Conservation (phyloP, 768 basidiomycete species). For the Sporobolomyces roseus region DNA sequence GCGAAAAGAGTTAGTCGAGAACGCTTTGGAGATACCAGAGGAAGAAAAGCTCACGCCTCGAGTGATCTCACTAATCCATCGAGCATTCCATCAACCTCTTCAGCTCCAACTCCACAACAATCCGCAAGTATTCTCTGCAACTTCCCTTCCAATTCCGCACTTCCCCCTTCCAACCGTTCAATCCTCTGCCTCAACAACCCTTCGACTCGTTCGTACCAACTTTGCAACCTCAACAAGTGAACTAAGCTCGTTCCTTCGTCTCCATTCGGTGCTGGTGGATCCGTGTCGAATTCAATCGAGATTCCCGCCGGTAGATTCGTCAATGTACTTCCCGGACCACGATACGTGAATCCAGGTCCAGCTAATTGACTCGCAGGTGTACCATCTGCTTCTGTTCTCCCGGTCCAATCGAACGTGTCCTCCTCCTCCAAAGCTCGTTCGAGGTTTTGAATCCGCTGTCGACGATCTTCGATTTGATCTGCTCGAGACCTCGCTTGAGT, state of each 20-base stretch:
- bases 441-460: slow-evolving; percentile 76
- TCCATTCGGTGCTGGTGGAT: slow-evolving; percentile 63
- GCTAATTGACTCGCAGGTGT: slow-evolving; percentile 45
- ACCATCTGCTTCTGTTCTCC: slow-evolving; percentile 58
- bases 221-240: slow-evolving; percentile 66
- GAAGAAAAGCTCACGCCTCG: slow-evolving; percentile 50
- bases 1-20: background rate
- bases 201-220: slow-evolving; percentile 79
- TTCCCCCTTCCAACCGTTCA: slow-evolving; percentile 68
- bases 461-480: slow-evolving; percentile 72
- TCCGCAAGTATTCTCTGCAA: slow-evolving; percentile 86
- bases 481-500: slow-evolving; percentile 68
- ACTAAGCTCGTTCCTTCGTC: slow-evolving; percentile 55
- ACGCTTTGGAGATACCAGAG: background rate
- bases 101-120: slow-evolving; percentile 78
- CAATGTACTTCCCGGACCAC: slow-evolving; percentile 66
- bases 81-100: slow-evolving; percentile 88
- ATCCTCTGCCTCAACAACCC: slow-evolving; percentile 67
- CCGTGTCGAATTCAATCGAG: slow-evolving; percentile 62
- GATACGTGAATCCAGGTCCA: slow-evolving; percentile 61
- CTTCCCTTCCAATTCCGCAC: slow-evolving; percentile 70
- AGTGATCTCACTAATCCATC: slow-evolving; percentile 79
- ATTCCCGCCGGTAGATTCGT: slow-evolving; percentile 64
- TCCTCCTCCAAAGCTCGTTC: slow-evolving; percentile 73
- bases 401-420: slow-evolving; percentile 83